Base-by-base conservation (phyloP, 2,329 filamentous ascomycete genomes). In the Davidsoniella australis region DNA sequence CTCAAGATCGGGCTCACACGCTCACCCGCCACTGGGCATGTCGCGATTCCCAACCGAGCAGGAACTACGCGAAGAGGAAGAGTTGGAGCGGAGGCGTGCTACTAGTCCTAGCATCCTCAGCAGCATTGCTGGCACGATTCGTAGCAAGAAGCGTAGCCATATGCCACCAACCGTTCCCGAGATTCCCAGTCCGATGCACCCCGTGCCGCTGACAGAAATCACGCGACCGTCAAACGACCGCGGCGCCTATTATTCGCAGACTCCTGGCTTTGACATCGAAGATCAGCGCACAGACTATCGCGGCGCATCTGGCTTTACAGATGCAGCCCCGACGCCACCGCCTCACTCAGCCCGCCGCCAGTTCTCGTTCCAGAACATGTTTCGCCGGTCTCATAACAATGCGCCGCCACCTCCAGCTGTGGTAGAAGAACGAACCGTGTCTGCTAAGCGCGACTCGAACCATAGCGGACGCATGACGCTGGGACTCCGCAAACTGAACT, bases 331-430 rank as follows among this genome's bases (percentile, higher is more conserved):
- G 0, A 71, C 75, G 3, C 79, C 80, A 1, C 78, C 78, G 4
- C 77, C 72, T 3, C 75, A 73, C 49, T 67, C 68, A 26, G 76
- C 82, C 9, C 75, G 69, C 55, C 75, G 89, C 53, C 85, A 94
- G 60, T 98, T 96, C 65, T 93, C 85, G 16, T 96, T 96, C 69
- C 82, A 88, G 55, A 86, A 83, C 56, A 78, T 94, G 47, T 91
- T 95, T 63, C 57, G 60, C 48, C 61, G 61, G 36, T 59, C 58
- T 17, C 54, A 58, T 33, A 18, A 45, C 42, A 29, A 29, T 16
- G 14, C 24, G 12, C 53, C 73, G 79, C 45, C 66, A 70, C 56
- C 69, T 68, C 55, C 55, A 58, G 45, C 48, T 56, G 56, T 45
- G 53, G 59, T 53, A 60, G 45, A 51, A 18, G 45, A 48, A 1